Evolutionary conservation across 306 rosid species (phyloP).

Genomic region (Cucumis hystrix): DNA sequence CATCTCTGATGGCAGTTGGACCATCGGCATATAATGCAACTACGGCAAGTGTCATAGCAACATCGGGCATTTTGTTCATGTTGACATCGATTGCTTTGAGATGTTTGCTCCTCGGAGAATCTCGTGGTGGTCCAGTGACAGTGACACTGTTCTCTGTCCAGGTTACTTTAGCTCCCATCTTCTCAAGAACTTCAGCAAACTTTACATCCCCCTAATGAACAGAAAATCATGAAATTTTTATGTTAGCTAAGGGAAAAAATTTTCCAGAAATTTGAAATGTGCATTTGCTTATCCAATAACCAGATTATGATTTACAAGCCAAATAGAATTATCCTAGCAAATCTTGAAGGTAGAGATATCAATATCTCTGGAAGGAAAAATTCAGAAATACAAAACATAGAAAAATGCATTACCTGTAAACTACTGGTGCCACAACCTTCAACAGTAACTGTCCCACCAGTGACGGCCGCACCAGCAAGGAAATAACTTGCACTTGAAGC

Average conservation of each 20-base stretch:
- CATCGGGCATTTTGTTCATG: slow-evolving; percentile 99
- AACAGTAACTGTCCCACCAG: slow-evolving; percentile 96
- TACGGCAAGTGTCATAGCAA: slow-evolving; percentile 99
- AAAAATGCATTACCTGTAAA: slow-evolving; percentile 52
- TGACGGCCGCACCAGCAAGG: slow-evolving; percentile 97
- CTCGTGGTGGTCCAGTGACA: slow-evolving; percentile 61
- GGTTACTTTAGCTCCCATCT: slow-evolving; percentile 93
- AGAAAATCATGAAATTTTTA: background rate
- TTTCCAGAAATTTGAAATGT: background rate
- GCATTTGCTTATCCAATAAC: background rate
- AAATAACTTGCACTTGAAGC: slow-evolving; percentile 99
- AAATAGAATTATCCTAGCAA: background rate
- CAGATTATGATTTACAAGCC: too few species aligned
- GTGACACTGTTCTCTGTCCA: slow-evolving; percentile 96
- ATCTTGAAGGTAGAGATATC: background rate
- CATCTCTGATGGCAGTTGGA: slow-evolving; percentile 82
- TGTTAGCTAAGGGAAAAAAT: background rate
- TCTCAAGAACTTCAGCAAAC: slow-evolving; percentile 94
- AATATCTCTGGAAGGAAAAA: background rate
- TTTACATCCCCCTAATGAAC: slow-evolving; percentile 72
- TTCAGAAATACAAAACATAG: background rate
- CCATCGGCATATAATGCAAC: slow-evolving; percentile 92
- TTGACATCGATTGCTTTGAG: slow-evolving; percentile 77
- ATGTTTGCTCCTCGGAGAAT: slow-evolving; percentile 45
- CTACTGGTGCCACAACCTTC: slow-evolving; percentile 96